Base-by-base conservation (phyloP, 2,329 filamentous ascomycete species). In the Colletotrichum scovillei region DNA sequence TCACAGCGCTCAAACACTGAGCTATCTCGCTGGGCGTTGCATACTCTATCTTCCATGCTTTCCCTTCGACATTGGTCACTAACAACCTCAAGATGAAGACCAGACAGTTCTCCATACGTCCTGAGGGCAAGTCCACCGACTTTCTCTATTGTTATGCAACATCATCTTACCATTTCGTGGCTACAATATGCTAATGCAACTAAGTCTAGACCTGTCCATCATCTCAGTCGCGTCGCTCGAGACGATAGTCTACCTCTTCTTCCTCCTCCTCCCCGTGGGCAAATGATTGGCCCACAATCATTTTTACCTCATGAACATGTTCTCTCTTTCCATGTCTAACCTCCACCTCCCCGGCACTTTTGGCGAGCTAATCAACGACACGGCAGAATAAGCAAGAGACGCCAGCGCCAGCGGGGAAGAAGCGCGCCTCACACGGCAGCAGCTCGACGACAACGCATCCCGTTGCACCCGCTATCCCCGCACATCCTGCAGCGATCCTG, bases 201-300 rank as follows among this genome's bases (percentile, higher is more conserved):
- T 42, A 16, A 52, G 26, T 30, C 16, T 28, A 4, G 38, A 28
- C n/a, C 24, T 8, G 19, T 5, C 16, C 59, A 22, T 6, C 26
- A 11, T 38, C 19, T 11, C 26, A 22, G n/a, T 52, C 14, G 46
- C 28, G 30, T 53, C 46, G 24, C 42, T 19, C 16, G 8, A 22
- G 32, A 5, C 46, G 11, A 9, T 28, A 24, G 30, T 42, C 24
- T 8, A 30, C 32, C 32, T 46, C 26, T n/a, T 28, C 53, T 64
- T 28, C 5, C 5, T 32, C 30, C 30, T 32, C 30, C 30, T 42
- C 16, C 42, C 26, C 57, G 49, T 71, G 69, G 26, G 57, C 46
- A 62, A 62, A 63, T 56, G 49, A 62, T 57, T 68, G 57, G 64
- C 28, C 30, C 57, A 57, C 24, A 57, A 22, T 24, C 12, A 3